Conservation (phyloP, 495 filamentous ascomycete species). For the Daldinia concentrica region DNA sequence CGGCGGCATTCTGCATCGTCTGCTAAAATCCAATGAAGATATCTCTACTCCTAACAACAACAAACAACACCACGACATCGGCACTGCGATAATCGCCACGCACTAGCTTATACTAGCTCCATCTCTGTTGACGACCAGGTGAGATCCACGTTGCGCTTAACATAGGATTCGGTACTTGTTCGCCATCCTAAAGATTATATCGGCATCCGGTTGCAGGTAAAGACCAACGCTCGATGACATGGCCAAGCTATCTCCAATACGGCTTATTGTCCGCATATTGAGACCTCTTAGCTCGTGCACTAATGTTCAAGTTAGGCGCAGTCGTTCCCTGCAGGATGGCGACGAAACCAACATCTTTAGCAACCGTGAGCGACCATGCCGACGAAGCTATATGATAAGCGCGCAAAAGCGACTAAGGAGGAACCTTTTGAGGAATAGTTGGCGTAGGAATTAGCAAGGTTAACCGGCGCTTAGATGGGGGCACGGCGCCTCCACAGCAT, state of each 20-base stretch:
- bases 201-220: constrained; percentile 6
- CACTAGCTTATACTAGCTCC: constrained; percentile 2
- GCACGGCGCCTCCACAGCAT: constrained; percentile 32
- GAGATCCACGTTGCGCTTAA: constrained; percentile 4
- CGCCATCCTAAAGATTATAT: not conserved
- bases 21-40: not conserved
- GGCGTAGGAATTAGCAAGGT: constrained; percentile 25
- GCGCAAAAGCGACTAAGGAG: constrained; percentile 27
- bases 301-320: constrained; percentile 20
- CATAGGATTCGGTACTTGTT: constrained; percentile 6
- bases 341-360: constrained; percentile 3
- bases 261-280: constrained; percentile 7
- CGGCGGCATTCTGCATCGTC: not conserved
- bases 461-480: constrained; percentile 34
- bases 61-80: constrained; percentile 8
- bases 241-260: constrained; percentile 20
- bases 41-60: not conserved
- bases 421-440: constrained; percentile 18
- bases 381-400: constrained; percentile 32
- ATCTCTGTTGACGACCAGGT: not conserved
- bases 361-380: constrained; percentile 5
- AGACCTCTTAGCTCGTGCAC: constrained; percentile 6
- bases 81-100: not conserved
- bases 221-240: constrained; percentile 23
- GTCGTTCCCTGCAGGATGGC: constrained; percentile 15